phyloP scores from a whole-genome alignment of 768 basidiomycete species.

The Boletus rubropictus region DNA sequence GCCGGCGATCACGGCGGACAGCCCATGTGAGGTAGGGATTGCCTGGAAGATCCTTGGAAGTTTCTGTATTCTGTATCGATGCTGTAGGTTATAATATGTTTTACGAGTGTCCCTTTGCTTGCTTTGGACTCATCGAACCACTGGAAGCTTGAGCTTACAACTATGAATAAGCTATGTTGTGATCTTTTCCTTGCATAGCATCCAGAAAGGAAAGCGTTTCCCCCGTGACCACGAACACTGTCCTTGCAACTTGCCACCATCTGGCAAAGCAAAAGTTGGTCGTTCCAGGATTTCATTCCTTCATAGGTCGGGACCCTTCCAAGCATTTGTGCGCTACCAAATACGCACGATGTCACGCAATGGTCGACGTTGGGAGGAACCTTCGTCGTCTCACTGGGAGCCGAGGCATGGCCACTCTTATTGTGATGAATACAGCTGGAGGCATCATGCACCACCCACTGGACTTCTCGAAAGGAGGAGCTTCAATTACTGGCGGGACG shows the following conservation, averaged over 20 bases:
- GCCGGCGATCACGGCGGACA: conserved; percentile 20
- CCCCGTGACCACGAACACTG: neutral
- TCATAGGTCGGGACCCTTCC: conserved; percentile 2
- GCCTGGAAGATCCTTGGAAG: neutral
- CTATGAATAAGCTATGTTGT: no score
- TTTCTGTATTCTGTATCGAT: conserved; percentile 1
- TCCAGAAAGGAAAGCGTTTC: neutral
- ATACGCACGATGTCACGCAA: conserved; percentile 13
- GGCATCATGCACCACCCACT: conserved; percentile 7
- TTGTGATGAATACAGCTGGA: conserved; percentile 6
- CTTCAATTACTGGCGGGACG: conserved; percentile 26
- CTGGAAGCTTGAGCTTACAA: no score
- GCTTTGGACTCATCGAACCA: no score
- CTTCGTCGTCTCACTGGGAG: conserved; percentile 4
- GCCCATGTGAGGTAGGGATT: neutral
- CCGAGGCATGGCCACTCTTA: conserved; percentile 1
- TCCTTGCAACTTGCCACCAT: neutral
- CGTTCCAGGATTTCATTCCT: conserved; percentile 16
- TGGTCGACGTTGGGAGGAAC: conserved; percentile 12
- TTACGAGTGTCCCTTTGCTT: neutral
- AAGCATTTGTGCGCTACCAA: conserved; percentile 5
- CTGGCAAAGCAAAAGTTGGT: neutral
- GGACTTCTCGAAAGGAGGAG: neutral
- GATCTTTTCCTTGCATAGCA: no score
- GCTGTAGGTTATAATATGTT: conserved; percentile 14